Evolutionary conservation across 768 basidiomycete genomes (phyloP).

Genomic region (Rhizopogon roseolus): DNA sequence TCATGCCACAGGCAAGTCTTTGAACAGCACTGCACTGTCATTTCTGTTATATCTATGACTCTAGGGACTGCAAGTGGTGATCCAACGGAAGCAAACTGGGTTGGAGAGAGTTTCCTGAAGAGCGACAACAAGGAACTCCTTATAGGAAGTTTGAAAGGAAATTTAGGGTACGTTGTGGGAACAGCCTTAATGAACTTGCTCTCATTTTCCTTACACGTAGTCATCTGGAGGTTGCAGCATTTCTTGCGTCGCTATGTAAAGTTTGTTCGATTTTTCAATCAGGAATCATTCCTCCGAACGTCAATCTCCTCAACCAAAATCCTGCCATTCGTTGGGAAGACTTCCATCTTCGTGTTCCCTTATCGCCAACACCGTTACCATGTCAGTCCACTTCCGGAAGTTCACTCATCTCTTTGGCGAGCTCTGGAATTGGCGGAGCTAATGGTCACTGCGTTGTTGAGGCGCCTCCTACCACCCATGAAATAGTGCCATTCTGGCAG

Average conservation of each 20-base stretch:
- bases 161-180: conserved; percentile 32
- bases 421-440: conserved; percentile 41
- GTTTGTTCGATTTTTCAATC: conserved; percentile 35
- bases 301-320: conserved; percentile 31
- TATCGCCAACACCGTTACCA: conserved; percentile 11
- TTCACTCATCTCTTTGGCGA: conserved; percentile 34
- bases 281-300: conserved; percentile 34
- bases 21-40: neutral
- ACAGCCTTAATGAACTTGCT: conserved; percentile 24
- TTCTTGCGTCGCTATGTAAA: conserved; percentile 41
- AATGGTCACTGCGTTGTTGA: conserved; percentile 39
- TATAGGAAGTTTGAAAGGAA: conserved; percentile 43
- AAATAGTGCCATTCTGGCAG: neutral
- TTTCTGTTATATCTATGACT: neutral
- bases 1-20: conserved; percentile 39
- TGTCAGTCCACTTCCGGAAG: conserved; percentile 13
- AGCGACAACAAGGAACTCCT: conserved; percentile 23
- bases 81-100: conserved; percentile 47
- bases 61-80: conserved; percentile 41
- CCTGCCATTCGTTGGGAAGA: conserved; percentile 35
- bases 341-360: conserved; percentile 31
- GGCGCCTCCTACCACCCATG: conserved; percentile 13
- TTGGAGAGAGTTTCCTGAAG: conserved; percentile 30
- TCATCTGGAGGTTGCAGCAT: conserved; percentile 39
- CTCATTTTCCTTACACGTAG: conserved; percentile 14